Base-by-base conservation (phyloP, 139 green algal species). In the Ettlia oleoabundans region DNA sequence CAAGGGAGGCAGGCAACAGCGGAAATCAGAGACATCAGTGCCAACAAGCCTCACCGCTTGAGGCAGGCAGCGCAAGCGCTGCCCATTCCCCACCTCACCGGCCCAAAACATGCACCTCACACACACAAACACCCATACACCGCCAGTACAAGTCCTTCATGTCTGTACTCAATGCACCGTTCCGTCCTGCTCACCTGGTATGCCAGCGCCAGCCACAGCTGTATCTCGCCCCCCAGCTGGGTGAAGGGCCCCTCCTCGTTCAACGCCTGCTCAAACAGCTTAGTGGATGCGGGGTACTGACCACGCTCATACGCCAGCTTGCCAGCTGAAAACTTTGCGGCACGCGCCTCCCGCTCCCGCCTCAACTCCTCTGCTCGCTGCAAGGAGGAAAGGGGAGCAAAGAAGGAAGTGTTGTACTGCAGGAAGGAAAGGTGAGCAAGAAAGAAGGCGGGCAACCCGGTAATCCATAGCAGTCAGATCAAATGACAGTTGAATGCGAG, bases 191-290 rank as follows among this genome's bases (percentile, higher is more conserved):
- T 10, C 43, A 77, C 75, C 90, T 96, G 90, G 69, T 97, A 96
- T n/a, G 91, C 88, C 24, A 98, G 90, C 0, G 92, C 94, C 53
- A 97, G 89, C 94, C 94, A 98, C 40, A 98, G 71, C 82, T 95
- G 89, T 2, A 92, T 91, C 75, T 98, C 94, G 1, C 94, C 94
- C 13, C 92, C 94, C 40, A 96, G 71, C 42, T 81, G 53, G 3
- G 83, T 89, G 70, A 92, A 90, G 0, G 66, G 68, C 0, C 91
- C 92, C 43, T 89, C 72, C 42, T 94, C 85, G 10, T 92, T 80
- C 19, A 96, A 83, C 0, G 91, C 93, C 33, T 80, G 37, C 62
- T 94, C 88, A 33, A 98, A 82, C 10, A 92, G 47, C 42, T 40
- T 35, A 2, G 90, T 83, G 0, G 88, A 82, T 2, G 76, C 79